Percentiles rank a stretch among this genome's conserved stretches.
Evolutionary conservation across 306 rosid species (phyloP).

Genomic region (Mucuna pruriens): DNA sequence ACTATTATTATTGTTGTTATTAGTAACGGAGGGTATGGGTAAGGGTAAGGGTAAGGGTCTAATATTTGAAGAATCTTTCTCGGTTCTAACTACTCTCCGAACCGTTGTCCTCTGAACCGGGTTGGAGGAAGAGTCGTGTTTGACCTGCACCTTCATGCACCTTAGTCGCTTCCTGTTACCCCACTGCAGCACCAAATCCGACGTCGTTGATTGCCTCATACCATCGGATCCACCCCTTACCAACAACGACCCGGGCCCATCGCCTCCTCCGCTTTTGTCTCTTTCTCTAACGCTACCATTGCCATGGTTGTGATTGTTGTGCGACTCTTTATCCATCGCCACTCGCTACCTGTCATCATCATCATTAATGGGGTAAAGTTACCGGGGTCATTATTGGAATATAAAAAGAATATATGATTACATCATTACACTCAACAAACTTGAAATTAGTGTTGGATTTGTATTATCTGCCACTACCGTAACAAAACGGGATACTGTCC

Average conservation of each 20-base stretch:
- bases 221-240: slow-evolving; percentile 57
- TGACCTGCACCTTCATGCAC: slow-evolving; percentile 91
- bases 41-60: slow-evolving; percentile 33
- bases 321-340: slow-evolving; percentile 73
- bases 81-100: slow-evolving; percentile 74
- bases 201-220: slow-evolving; percentile 58
- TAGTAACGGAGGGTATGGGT: neutral
- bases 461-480: neutral
- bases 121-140: slow-evolving; percentile 59
- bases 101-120: slow-evolving; percentile 74
- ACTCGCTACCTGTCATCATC: slow-evolving; percentile 44
- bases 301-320: slow-evolving; percentile 20
- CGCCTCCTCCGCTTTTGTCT: slow-evolving; percentile 57
- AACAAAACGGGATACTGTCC: neutral
- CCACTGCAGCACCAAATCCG: slow-evolving; percentile 82
- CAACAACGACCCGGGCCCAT: slow-evolving; percentile 54
- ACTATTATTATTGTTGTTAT: slow-evolving; percentile 1
- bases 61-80: slow-evolving; percentile 59
- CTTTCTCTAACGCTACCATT: slow-evolving; percentile 37
- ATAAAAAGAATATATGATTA: slow-evolving; percentile 16
- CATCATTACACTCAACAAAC: neutral
- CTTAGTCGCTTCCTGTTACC: slow-evolving; percentile 91
- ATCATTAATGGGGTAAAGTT: slow-evolving; percentile 24
- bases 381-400: slow-evolving; percentile 40
- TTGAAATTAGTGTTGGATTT: neutral